Conservation (phyloP, 306 rosid genomes). For the Pyrus betulifolia region DNA sequence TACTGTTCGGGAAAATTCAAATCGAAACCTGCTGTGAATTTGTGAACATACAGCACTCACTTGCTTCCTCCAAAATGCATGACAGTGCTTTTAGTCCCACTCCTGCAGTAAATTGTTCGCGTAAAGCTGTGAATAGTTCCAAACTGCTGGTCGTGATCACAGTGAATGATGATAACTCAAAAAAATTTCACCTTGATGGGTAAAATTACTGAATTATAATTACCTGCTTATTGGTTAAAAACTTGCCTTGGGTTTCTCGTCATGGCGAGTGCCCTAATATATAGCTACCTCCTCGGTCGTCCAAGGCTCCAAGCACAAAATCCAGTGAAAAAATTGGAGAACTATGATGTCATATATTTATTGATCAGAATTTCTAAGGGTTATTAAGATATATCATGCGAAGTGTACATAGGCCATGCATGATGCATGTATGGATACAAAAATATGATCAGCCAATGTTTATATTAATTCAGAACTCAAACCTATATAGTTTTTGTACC, state of each 20-base stretch:
- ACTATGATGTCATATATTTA: neutral
- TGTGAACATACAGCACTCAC: neutral
- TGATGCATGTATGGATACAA: neutral
- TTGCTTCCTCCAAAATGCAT: slow-evolving; percentile 2
- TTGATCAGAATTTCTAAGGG: neutral
- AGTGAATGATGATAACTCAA: neutral
- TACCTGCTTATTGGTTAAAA: neutral
- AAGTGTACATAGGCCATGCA: too few species aligned
- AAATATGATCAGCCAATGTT: neutral
- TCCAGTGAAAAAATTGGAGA: neutral
- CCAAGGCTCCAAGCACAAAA: neutral
- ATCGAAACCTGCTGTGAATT: neutral
- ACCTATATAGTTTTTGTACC: neutral
- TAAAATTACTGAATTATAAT: neutral
- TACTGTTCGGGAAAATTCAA: neutral
- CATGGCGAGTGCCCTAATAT: neutral
- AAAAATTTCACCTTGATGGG: neutral
- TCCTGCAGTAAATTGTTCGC: neutral
- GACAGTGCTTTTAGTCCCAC: slow-evolving; percentile 5
- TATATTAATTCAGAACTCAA: too few species aligned
- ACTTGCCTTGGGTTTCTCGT: neutral
- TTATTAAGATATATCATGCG: too few species aligned
- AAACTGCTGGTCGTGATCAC: neutral
- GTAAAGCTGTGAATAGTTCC: neutral
- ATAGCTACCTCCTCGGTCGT: neutral